Conservation (phyloP, 2,329 filamentous ascomycete species). For the Metarhizium anisopliae region DNA sequence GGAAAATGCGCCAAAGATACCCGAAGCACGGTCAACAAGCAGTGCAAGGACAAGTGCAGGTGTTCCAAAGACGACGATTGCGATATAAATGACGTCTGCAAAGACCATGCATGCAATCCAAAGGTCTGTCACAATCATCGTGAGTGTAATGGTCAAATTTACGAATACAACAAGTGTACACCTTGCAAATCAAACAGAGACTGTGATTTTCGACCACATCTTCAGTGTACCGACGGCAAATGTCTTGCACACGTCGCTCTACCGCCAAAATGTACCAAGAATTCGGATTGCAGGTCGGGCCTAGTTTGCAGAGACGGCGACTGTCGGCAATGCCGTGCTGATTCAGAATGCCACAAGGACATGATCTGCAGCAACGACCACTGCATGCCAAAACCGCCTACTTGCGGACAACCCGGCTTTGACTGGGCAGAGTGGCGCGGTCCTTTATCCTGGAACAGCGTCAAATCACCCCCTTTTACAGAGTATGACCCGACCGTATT, state of each 20-base stretch:
- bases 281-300: conserved; percentile 6
- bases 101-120: conserved; percentile 2
- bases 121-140: conserved; percentile 4
- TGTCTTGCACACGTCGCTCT: conserved; percentile 4
- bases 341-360: conserved; percentile 3
- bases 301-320: conserved; percentile 8
- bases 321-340: conserved; percentile 6
- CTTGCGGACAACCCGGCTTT: conserved; percentile 9
- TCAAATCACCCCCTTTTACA: conserved; percentile 9
- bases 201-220: conserved; percentile 2
- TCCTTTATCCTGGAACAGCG: conserved; percentile 5
- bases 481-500: conserved; percentile 7
- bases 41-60: conserved; percentile 4
- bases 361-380: conserved; percentile 5
- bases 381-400: conserved; percentile 7
- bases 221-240: conserved; percentile 4
- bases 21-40: conserved; percentile 1
- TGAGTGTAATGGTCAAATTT: conserved; percentile 7
- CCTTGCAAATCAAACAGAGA: conserved; percentile 4
- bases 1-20: conserved; percentile 6
- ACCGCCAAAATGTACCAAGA: conserved; percentile 7
- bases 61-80: conserved; percentile 5
- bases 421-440: conserved; percentile 9
- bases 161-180: conserved; percentile 3
- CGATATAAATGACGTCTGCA: conserved; percentile 2